Evolutionary conservation across 208 protist species (phyloP).

Genomic region (Lotmaria passim): DNA sequence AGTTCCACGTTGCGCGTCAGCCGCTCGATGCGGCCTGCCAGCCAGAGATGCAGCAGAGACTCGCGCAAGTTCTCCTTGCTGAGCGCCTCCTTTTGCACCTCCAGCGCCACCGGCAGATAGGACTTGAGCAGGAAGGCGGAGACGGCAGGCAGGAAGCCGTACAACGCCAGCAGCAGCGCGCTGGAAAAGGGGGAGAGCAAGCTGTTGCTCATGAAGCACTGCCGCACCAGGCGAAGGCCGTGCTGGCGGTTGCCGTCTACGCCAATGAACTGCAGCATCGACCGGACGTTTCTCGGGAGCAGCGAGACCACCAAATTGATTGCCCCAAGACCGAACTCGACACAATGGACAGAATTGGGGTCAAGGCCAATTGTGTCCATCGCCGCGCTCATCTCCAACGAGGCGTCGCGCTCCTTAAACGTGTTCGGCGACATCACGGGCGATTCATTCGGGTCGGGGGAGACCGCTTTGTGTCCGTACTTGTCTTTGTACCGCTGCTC

Average conservation of each 20-base stretch:
- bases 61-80: slow-evolving; percentile 30
- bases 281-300: slow-evolving; percentile 37
- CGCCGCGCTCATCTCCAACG: slow-evolving; percentile 24
- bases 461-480: slow-evolving; percentile 1
- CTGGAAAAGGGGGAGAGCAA: slow-evolving; percentile 65
- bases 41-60: slow-evolving; percentile 68
- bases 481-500: slow-evolving; percentile 39
- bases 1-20: slow-evolving; percentile 42
- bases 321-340: slow-evolving; percentile 51
- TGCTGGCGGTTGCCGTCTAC: slow-evolving; percentile 48
- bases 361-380: slow-evolving; percentile 51
- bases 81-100: slow-evolving; percentile 33
- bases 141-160: slow-evolving; percentile 44
- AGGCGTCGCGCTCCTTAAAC: slow-evolving; percentile 7
- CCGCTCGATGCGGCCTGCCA: slow-evolving; percentile 50
- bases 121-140: slow-evolving; percentile 36
- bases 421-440: slow-evolving; percentile 9
- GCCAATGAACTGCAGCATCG: slow-evolving; percentile 58
- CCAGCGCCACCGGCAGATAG: slow-evolving; percentile 36
- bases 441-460: not conserved
- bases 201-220: slow-evolving; percentile 60
- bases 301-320: slow-evolving; percentile 58
- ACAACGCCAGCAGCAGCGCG: slow-evolving; percentile 48
- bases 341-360: slow-evolving; percentile 60
- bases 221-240: slow-evolving; percentile 41